Base-by-base conservation (phyloP, 805 yeast genomes). In the Lachancea kluyveri region DNA sequence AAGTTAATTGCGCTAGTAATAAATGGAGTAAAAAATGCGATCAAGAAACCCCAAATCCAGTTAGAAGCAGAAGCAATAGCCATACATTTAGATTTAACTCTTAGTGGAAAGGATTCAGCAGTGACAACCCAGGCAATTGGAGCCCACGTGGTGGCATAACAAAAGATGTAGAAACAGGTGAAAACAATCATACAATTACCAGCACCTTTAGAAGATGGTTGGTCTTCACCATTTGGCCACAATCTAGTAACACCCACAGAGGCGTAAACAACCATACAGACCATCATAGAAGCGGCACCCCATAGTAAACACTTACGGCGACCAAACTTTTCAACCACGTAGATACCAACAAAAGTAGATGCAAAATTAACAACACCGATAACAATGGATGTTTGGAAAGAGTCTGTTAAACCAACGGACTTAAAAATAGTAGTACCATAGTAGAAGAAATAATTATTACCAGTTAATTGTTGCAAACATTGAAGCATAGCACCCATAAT, bases 111-210 rank as follows among this genome's bases (percentile, higher is more conserved):
- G 28, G 77, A 68, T 60, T 79, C 86, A 28, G 85, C 70, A 21
- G 75, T 70, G 44, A 78, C 74, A 39, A 75, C 75, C 57, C 65
- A 79, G 30, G 72, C 74, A 46, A 73, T 70, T 50, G 85, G 82
- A 41, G 84, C 86, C 86, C 86, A 79, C 19, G 85, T 74, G 29
- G 78, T 70, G 23, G 86, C 86, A 47, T 78, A 79, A 66, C 67
- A 75, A 70, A 78, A 77, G 42, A 79, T 75, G 67, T 65, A 79
- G 47, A 79, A 61, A 64, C 84, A 77, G 21, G 85, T 68, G 47
- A 79, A 67, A 59, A 75, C 74, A 54, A 79, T 77, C 85, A 79
- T 76, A 31, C 73, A 77, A 51, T 75, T 61, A 60, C 86, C 87
- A 26, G 79, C 73, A 38, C 76, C 64, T 41, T 64, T 67, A 24